Percentiles rank a stretch among this genome's conserved stretches.
phyloP scores from a whole-genome alignment of 495 filamentous ascomycete species.

The Talaromyces stipitatus region DNA sequence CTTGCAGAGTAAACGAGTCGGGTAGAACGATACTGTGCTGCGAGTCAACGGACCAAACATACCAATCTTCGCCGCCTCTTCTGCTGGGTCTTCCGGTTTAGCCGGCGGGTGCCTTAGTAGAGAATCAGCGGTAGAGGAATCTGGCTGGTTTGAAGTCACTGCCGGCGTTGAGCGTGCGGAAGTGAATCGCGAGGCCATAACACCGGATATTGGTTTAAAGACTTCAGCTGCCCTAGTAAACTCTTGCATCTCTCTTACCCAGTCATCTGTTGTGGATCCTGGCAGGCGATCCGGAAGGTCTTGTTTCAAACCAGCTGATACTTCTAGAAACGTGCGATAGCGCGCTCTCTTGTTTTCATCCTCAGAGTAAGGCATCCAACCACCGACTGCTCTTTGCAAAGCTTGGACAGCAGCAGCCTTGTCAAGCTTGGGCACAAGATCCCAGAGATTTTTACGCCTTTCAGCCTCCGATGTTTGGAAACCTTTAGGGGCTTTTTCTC shows the following conservation, averaged over 20 bases:
- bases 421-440: slow-evolving; percentile 65
- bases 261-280: slow-evolving; percentile 60
- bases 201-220: slow-evolving; percentile 83
- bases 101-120: slow-evolving; percentile 48
- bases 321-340: slow-evolving; percentile 74
- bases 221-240: slow-evolving; percentile 85
- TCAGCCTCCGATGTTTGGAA: slow-evolving; percentile 52
- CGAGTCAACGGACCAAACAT: slow-evolving; percentile 92
- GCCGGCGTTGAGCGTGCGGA: slow-evolving; percentile 50
- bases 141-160: slow-evolving; percentile 33
- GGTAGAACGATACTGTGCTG: slow-evolving; percentile 63
- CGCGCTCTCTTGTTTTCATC: slow-evolving; percentile 68
- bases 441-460: slow-evolving; percentile 50
- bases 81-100: slow-evolving; percentile 71
- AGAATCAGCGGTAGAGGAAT: slow-evolving; percentile 24
- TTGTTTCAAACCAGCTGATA: slow-evolving; percentile 58
- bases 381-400: slow-evolving; percentile 61
- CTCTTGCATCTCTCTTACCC: slow-evolving; percentile 73
- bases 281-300: slow-evolving; percentile 51
- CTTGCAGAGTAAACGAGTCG: slow-evolving; percentile 82
- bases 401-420: slow-evolving; percentile 67
- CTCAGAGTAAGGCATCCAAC: slow-evolving; percentile 81
- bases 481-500: slow-evolving; percentile 63
- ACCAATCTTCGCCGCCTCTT: slow-evolving; percentile 79
- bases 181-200: slow-evolving; percentile 91